Evolutionary conservation across 441 rosid species (phyloP), one percentile per base, ranked within the genome.

Genomic region (Pelargonium myrrhifolium): DNA sequence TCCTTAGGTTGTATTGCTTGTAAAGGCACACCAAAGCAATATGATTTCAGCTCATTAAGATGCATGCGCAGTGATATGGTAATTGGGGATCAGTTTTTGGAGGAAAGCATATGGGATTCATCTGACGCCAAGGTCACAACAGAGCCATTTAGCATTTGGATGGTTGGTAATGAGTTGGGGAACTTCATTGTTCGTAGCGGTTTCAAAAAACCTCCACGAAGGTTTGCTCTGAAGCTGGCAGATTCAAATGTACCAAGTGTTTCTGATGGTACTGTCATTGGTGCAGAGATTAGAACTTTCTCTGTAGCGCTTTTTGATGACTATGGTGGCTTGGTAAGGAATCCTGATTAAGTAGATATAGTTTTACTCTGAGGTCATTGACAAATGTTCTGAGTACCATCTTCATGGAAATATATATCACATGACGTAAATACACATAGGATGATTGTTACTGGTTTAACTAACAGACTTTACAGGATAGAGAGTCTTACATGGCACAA

Each of bases 301-400:
- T 94, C 99, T 72, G 92, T 84, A 22, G 91, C 98, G 17, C 84
- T 94, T 77, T 92, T 89, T 82, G 99, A 94, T 74, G 99, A 94
- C 79, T 94, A 85, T 69, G 91, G 97, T 80, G 99, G 99, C 69
- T 79, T 94, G 99, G 99, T 94, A 69, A 81, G 96, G 72, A 71
- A 18, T 73, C 67, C 26, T 71, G 0, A 67, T 10, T 24, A 59
- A 21, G 62, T 28, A 62, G 20, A 18, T 35, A n/a, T 22, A 14
- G 64, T n/a, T 11, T 37, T 75, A 14, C 61, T 55, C 65, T 75
- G 37, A 47, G n/a, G 63, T 45, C 67, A 35, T 47, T 56, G 15
- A 42, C 70, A 15, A 22, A 26, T 18, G 18, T 65, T 26, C 9
- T 39, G 35, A 56, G 35, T 53, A 12, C 60, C n/a, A 9, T 58